Evolutionary conservation across 2,329 filamentous ascomycete species (phyloP).

Genomic region (Apiospora hydei): DNA sequence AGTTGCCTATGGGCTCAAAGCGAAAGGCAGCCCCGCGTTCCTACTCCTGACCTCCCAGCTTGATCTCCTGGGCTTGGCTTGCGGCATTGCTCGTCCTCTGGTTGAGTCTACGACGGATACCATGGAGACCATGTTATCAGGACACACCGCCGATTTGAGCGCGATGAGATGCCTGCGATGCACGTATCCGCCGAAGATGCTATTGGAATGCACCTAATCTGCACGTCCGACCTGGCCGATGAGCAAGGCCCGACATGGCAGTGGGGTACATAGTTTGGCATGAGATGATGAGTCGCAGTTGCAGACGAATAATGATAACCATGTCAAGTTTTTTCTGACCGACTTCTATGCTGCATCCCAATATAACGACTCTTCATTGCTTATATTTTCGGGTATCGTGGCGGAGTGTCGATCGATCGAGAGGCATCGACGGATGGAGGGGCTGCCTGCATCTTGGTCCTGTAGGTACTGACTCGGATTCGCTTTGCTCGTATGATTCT

Average conservation of each 20-base stretch:
- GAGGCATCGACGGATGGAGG: neutral
- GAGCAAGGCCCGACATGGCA: neutral
- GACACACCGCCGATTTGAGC: neutral
- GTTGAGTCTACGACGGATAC: neutral
- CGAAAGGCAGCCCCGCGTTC: too few relatives aligned
- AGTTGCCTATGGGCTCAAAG: neutral
- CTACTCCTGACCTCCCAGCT: neutral
- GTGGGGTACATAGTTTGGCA: neutral
- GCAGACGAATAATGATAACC: neutral
- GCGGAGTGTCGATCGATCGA: slow-evolving; percentile 1
- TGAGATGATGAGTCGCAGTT: neutral
- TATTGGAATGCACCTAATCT: neutral
- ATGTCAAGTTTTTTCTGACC: neutral
- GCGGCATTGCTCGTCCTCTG: neutral
- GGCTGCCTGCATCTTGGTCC: neutral
- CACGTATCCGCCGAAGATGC: neutral
- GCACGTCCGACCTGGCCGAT: too few relatives aligned
- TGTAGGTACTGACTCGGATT: slow-evolving; percentile 3
- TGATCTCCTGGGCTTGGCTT: neutral
- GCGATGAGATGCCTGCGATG: neutral
- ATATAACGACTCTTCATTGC: neutral
- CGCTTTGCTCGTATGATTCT: neutral
- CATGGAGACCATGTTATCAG: neutral
- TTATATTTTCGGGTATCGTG: neutral
- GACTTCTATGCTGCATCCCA: neutral